phyloP scores from a whole-genome alignment of 2,329 filamentous ascomycete genomes.

The Cytospora leucostoma region DNA sequence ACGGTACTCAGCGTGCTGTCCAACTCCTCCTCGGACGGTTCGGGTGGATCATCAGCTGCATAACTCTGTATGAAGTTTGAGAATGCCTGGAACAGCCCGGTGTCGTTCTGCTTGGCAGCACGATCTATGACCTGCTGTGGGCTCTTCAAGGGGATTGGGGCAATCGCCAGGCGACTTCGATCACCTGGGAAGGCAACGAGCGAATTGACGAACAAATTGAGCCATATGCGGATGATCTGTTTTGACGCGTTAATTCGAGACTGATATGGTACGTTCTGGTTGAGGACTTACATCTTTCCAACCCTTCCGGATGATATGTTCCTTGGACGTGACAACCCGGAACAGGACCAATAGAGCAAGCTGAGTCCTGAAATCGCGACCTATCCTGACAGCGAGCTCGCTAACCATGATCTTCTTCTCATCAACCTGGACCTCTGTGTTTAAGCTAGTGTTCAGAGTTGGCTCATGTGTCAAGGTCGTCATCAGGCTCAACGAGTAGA shows the following conservation, averaged over 20 bases:
- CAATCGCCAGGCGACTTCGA: conserved; percentile 68
- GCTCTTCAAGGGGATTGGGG: conserved; percentile 83
- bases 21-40: conserved; percentile 94
- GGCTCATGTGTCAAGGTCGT: conserved; percentile 78
- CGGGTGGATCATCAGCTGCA: conserved; percentile 93
- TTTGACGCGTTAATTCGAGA: conserved; percentile 40
- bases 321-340: conserved; percentile 83
- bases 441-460: conserved; percentile 80
- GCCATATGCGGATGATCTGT: conserved; percentile 85
- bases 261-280: background rate
- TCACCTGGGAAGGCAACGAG: conserved; percentile 72
- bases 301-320: conserved; percentile 71
- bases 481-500: conserved; percentile 87
- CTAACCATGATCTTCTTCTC: conserved; percentile 98
- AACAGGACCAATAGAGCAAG: conserved; percentile 95
- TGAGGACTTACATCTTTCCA: conserved; percentile 72
- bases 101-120: conserved; percentile 73
- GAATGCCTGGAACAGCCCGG: conserved; percentile 88
- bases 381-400: conserved; percentile 93
- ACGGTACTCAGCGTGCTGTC: conserved; percentile 94
- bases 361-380: conserved; percentile 89
- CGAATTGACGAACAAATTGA: conserved; percentile 95
- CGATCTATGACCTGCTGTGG: conserved; percentile 93
- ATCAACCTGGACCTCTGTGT: conserved; percentile 92
- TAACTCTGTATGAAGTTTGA: conserved; percentile 99